Base-by-base conservation (phyloP, 129 eudicot species). In the Flaveria brownii region DNA sequence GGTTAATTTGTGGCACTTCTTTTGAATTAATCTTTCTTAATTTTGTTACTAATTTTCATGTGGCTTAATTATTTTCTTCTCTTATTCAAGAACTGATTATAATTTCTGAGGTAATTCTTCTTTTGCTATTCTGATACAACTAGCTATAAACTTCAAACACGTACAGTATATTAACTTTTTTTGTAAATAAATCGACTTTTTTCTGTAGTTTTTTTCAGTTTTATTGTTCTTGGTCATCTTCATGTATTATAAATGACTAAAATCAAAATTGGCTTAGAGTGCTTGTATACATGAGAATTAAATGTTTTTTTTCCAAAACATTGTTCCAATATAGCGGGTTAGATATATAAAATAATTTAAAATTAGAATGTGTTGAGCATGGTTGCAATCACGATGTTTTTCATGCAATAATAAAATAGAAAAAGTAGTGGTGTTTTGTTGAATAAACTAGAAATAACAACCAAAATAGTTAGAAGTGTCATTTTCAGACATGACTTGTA, bases 291-390 rank as follows among this genome's bases (percentile, higher is more conserved):
- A 9, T 10, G 22, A 71, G 39, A 50, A 61, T 36, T 20, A 47
- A 36, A 57, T 26, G 16, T 16, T 23, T 12, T 25, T 23, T 2
- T 41, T 45, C 41, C 28, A 43, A 59, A 47, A 17, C 15, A 3
- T 63, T 17, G 46, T 72, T 26, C 33, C 9, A 50, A 36, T 33
- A 28, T 39, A 22, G 69, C 59, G 68, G 74, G 78, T 72, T 39
- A 52, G 77, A 50, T 50, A 28, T 41, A 50, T 60, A 47, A 15
- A 1, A 25, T 42, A 20, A 51, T 79, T 36, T 79, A 79, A 64
- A 72, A 63, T 25, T 63, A 25, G 30, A 80, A 80, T 73, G 68
- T 72, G 74, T 73, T 64, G 66, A 45, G 78, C 83, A 72, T 72
- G 83, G 83, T 16, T 73, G 42, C 60, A 55, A 52, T 63, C 45